These are phyloP conservation scores for Centella asiatica DNA, from an alignment of 129 eudicot species.

Conservation along the genomic window DNA sequence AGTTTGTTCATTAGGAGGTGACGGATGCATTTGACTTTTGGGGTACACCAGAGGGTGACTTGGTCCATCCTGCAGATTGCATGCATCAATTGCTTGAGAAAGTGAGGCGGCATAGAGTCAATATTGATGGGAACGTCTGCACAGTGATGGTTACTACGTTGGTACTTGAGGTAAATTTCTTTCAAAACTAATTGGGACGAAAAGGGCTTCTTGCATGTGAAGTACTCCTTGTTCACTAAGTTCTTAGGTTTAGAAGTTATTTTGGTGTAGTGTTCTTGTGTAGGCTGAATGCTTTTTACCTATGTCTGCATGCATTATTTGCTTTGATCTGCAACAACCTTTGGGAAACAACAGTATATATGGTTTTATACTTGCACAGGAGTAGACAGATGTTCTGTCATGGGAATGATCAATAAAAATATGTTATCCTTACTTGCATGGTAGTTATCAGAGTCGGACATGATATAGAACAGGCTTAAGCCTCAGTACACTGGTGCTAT, in stretches of 20 bases:
- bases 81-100: slow-evolving; percentile 81
- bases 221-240: background rate
- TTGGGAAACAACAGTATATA: too few relatives aligned
- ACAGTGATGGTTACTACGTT: slow-evolving; percentile 83
- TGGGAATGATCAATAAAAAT: background rate
- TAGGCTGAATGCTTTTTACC: too few relatives aligned
- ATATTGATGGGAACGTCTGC: slow-evolving; percentile 83
- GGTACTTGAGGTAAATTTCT: slow-evolving; percentile 84
- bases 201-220: background rate
- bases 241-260: background rate
- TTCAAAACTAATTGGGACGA: background rate
- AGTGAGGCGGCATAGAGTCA: slow-evolving; percentile 76
- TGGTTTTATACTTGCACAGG: too few relatives aligned
- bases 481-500: too few relatives aligned
- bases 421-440: too few relatives aligned
- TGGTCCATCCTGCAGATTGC: slow-evolving; percentile 91
- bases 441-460: too few relatives aligned
- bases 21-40: slow-evolving; percentile 81
- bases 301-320: background rate
- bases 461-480: too few relatives aligned
- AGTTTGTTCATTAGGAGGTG: slow-evolving; percentile 49
- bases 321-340: background rate
- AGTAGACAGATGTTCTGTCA: too few relatives aligned
- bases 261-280: too few relatives aligned
- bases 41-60: slow-evolving; percentile 90